Base-by-base conservation (phyloP, 177 flowering plant species). In the Vitis hybrid region DNA sequence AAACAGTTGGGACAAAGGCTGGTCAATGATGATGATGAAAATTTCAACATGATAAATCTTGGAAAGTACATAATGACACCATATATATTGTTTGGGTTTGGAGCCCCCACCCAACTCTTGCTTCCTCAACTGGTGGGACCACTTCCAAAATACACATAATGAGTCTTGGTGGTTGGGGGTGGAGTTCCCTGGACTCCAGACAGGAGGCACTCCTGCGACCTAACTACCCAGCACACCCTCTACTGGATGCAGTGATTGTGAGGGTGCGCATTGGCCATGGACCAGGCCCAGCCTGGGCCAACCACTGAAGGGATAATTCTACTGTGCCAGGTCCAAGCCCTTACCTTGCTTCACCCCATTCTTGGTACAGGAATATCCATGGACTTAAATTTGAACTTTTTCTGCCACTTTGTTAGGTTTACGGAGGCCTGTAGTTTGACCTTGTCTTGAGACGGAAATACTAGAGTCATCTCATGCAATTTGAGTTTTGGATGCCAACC, bases 191-290 rank as follows among this genome's bases (percentile, higher is more conserved):
- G 68, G 64, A 55, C 33, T 57, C 58, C 60, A 64, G 77, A 63
- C 77, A 70, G 73, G 77, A 75, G 73, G 66, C 73, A 69, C 55
- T 49, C 62, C 60, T 75, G 77, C 60, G 73, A 61, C 38, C 73
- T 65, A 69, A n/a, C 73, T 4, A 31, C 49, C 72, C n/a, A 52
- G 69, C 77, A 74, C 53, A 51, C 59, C 6, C 14, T 38, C 33
- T 12, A 38, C 11, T 55, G 62, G 47, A 38, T 38, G 47, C 47
- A 38, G 47, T 38, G 58, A 55, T 15, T 3, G 7, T 3, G n/a
- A 17, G 58, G 58, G 31, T 28, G 31, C 31, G 4, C 31, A 28
- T 1, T 54, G 61, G 28, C 53, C 50, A 44, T 59, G 49, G 66
- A 52, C 66, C 44, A 51, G 62, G 28, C 66, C 19, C 20, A 54